A percentile compares a stretch with the other conserved stretches of the same genome.
Conservation (phyloP, 768 basidiomycete species). For the Trametes sanguinea region DNA sequence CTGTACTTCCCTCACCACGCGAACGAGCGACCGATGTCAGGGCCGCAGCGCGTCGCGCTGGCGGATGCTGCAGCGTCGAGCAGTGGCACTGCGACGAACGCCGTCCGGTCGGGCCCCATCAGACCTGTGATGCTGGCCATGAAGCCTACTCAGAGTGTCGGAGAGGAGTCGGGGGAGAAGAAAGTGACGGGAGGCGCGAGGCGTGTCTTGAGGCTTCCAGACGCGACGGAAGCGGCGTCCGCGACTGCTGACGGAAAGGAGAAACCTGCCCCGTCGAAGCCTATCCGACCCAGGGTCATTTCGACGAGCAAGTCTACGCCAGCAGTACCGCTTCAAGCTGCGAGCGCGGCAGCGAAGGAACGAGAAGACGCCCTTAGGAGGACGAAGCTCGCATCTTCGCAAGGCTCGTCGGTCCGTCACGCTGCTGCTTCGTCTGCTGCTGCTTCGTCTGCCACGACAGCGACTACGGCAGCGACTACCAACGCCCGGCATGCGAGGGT, state of each 20-base stretch:
- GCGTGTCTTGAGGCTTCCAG: conserved; percentile 23
- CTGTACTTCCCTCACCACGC: conserved; percentile 14
- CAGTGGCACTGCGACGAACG: background rate
- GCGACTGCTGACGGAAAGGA: background rate
- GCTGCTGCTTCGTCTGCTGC: background rate
- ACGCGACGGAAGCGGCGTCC: background rate
- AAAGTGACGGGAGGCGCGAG: conserved; percentile 27
- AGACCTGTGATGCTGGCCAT: conserved; percentile 4
- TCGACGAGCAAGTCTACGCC: conserved; percentile 19
- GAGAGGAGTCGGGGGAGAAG: conserved; percentile 5
- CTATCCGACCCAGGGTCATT: conserved; percentile 13
- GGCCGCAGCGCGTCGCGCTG: conserved; percentile 14
- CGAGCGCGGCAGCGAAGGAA: conserved; percentile 12
- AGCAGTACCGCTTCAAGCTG: conserved; percentile 11
- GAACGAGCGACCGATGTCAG: background rate
- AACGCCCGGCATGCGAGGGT: background rate
- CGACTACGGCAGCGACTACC: background rate
- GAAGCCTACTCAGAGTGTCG: background rate
- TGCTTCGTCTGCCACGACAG: background rate
- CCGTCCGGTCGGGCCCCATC: conserved; percentile 16
- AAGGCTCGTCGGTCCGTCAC: background rate
- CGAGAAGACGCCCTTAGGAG: conserved; percentile 9
- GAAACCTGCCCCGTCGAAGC: background rate
- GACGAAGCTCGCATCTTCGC: conserved; percentile 20
- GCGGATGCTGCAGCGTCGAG: background rate